Evolutionary conservation across 345 rosid genomes (phyloP).

Genomic region (Hibiscus mutabilis): DNA sequence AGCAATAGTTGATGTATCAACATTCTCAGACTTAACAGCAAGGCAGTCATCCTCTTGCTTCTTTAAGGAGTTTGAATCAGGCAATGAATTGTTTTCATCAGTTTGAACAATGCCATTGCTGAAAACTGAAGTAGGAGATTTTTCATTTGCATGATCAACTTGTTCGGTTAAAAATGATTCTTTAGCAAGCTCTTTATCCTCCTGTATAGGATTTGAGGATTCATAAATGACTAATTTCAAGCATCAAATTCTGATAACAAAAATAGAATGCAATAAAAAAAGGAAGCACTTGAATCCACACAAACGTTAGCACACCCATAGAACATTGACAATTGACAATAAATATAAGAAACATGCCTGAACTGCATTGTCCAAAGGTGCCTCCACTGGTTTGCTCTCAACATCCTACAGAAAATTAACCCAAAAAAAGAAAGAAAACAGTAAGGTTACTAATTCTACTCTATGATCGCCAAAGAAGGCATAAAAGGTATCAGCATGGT

Average conservation of each 20-base stretch:
- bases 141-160: conserved; percentile 36
- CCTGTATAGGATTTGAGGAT: conserved; percentile 28
- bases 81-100: conserved; percentile 37
- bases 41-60: conserved; percentile 30
- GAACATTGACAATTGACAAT: neutral
- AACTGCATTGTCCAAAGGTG: conserved; percentile 21
- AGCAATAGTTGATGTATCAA: conserved; percentile 31
- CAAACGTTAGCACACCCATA: neutral
- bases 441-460: neutral
- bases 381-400: conserved; percentile 22
- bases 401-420: conserved; percentile 25
- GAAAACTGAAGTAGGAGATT: conserved; percentile 46
- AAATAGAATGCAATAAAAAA: neutral
- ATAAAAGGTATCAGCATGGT: neutral
- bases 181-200: conserved; percentile 32
- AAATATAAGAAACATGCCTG: conserved; percentile 29
- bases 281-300: conserved; percentile 8
- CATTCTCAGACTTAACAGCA: conserved; percentile 20
- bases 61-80: conserved; percentile 31
- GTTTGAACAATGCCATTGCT: conserved; percentile 57
- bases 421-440: conserved; percentile 2
- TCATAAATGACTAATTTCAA: conserved; percentile 10
- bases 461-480: neutral
- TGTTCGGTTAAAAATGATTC: conserved; percentile 37
- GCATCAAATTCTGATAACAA: neutral